Evolutionary conservation across 129 eudicot species (phyloP).

Genomic region (Pulicaria dysenterica): DNA sequence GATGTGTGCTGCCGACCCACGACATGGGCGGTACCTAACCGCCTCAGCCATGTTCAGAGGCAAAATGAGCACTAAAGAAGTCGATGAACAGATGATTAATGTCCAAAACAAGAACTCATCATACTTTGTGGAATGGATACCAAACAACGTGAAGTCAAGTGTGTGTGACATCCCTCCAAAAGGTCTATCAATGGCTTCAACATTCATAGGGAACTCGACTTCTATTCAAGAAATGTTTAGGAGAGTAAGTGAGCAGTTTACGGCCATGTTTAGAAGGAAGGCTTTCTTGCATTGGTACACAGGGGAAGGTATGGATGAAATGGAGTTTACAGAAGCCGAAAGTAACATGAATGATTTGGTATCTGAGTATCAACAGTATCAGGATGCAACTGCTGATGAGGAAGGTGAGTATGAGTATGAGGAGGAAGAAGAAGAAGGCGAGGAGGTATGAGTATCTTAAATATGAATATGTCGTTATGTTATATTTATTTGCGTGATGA

Average conservation of each 20-base stretch:
- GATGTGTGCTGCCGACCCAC: slow-evolving; percentile 49
- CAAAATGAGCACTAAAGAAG: slow-evolving; percentile 40
- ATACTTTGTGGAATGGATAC: slow-evolving; percentile 41
- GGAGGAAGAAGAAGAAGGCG: background rate
- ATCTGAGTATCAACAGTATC: slow-evolving; percentile 84
- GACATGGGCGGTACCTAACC: slow-evolving; percentile 39
- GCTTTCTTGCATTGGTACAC: slow-evolving; percentile 84
- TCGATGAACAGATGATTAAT: slow-evolving; percentile 36
- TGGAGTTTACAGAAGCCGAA: slow-evolving; percentile 79
- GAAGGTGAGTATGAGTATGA: slow-evolving; percentile 36
- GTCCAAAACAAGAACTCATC: slow-evolving; percentile 38
- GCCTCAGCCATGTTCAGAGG: slow-evolving; percentile 36
- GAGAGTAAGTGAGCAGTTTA: slow-evolving; percentile 62
- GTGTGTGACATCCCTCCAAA: slow-evolving; percentile 36
- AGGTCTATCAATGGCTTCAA: slow-evolving; percentile 46
- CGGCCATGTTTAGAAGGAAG: slow-evolving; percentile 68
- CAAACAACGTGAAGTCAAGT: slow-evolving; percentile 33
- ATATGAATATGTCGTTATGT: too few relatives aligned
- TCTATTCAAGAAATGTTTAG: slow-evolving; percentile 62
- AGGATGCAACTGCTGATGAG: slow-evolving; percentile 79
- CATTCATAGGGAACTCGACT: slow-evolving; percentile 54
- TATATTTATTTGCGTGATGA: too few relatives aligned
- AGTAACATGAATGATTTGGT: slow-evolving; percentile 85
- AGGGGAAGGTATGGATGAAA: slow-evolving; percentile 77
- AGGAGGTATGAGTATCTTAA: too few relatives aligned